Percentiles rank a stretch among this genome's conserved stretches.
Conservation (phyloP, 495 filamentous ascomycete genomes). For the Chaetomium fimeti region DNA sequence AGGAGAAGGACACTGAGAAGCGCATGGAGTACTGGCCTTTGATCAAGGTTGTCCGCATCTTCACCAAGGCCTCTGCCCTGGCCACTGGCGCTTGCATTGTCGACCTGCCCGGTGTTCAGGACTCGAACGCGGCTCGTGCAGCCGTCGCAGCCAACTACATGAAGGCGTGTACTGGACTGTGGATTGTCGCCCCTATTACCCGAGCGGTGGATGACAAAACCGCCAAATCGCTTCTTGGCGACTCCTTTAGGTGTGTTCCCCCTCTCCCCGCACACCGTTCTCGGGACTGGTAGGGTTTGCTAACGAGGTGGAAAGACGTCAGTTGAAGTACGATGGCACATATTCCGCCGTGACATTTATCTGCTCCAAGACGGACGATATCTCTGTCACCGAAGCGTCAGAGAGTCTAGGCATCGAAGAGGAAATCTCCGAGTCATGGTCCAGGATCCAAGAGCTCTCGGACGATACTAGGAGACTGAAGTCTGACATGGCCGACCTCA, state of each 20-base stretch:
- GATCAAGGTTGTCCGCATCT: slow-evolving; percentile 62
- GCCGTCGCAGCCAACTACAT: slow-evolving; percentile 62
- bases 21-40: slow-evolving; percentile 63
- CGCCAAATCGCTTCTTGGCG: slow-evolving; percentile 59
- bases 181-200: slow-evolving; percentile 65
- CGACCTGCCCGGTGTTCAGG: slow-evolving; percentile 64
- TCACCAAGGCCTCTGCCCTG: slow-evolving; percentile 57
- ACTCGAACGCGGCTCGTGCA: slow-evolving; percentile 63
- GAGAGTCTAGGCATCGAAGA: slow-evolving; percentile 46
- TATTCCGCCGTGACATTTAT: slow-evolving; percentile 62
- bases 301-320: slow-evolving; percentile 34
- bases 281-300: neutral
- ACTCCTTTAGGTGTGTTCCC: slow-evolving; percentile 50
- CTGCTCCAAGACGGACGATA: slow-evolving; percentile 69
- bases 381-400: slow-evolving; percentile 44
- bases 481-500: slow-evolving; percentile 43
- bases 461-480: slow-evolving; percentile 36
- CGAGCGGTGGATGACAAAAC: slow-evolving; percentile 66
- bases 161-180: slow-evolving; percentile 54
- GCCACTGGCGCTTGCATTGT: slow-evolving; percentile 65
- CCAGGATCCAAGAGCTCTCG: slow-evolving; percentile 20
- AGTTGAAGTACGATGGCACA: slow-evolving; percentile 63
- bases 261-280: neutral
- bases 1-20: slow-evolving; percentile 35
- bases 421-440: slow-evolving; percentile 36